Base-by-base conservation (phyloP, 2,329 filamentous ascomycete species). In the Chlorencoelia australis region DNA sequence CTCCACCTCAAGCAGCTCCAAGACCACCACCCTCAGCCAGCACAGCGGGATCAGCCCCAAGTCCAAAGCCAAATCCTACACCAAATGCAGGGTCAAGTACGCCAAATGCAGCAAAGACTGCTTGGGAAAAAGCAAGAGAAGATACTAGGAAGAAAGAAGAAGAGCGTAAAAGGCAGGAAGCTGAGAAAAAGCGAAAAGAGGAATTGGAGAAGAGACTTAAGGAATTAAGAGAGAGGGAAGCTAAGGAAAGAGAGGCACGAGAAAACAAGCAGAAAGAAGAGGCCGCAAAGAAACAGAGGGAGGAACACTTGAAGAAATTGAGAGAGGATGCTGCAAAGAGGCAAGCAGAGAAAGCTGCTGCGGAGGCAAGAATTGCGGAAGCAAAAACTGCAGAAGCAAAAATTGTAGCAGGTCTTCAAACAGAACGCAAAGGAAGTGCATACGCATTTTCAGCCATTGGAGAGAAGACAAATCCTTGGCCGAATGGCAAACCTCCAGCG, bases 401-500 rank as follows among this genome's bases (percentile, higher is more conserved):
- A 45, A 44, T 42, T 51, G 40, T 24, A 21, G 39, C 29, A 15
- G 24, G 16, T 16, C 26, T 24, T 16, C 28, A 24, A 20, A 35
- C 35, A 39, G 52, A 59, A 46, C 39, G 51, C 32, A 47, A 42
- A 40, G 40, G 43, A 34, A 54, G 43, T 46, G 65, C 67, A n/a
- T 79, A 80, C 50, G 75, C 75, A 39, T 79, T 65, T 59, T 75
- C 71, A 37, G 69, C 74, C 20, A 71, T 79, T 15, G 79, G 79
- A 33, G 79, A 84, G 58, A 77, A 69, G 59, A 78, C 70, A 33
- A 81, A 75, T 58, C 77, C 77, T 48, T 84, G 80, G 71, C 78
- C 79, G 5, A 75, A 70, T 50, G 75, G 70, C 47, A 69, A 67
- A 45, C 75, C 67, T 37, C 65, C 63, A 13, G 30, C 22, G n/a